Percentiles rank a stretch among this genome's conserved stretches.
Conservation (phyloP, 2,329 filamentous ascomycete species). For the Fusarium nodosum region DNA sequence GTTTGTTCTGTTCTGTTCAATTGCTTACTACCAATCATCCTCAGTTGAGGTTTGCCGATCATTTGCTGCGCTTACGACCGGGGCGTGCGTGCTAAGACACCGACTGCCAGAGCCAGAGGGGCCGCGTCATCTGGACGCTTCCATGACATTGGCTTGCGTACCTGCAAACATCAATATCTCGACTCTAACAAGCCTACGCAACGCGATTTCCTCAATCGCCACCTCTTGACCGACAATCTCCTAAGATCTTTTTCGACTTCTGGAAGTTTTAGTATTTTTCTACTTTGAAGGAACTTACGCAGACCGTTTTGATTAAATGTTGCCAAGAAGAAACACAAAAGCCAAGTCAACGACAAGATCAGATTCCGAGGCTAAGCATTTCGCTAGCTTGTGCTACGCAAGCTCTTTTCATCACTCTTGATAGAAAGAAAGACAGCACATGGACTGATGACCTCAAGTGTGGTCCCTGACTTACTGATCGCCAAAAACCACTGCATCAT, state of each 20-base stretch:
- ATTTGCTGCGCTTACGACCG: constrained; percentile 37
- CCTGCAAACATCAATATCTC: constrained; percentile 38
- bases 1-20: neutral
- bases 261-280: neutral
- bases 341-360: constrained; percentile 22
- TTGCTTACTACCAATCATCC: constrained; percentile 32
- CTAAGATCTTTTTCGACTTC: constrained; percentile 4
- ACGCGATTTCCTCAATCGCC: constrained; percentile 28
- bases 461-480: constrained; percentile 3
- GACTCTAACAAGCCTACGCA: constrained; percentile 27
- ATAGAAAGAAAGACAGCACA: constrained; percentile 4
- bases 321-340: constrained; percentile 22
- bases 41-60: constrained; percentile 26
- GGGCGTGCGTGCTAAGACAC: constrained; percentile 45
- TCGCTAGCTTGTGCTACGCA: constrained; percentile 29
- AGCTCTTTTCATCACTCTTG: neutral
- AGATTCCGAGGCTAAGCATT: constrained; percentile 25
- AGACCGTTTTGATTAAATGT: constrained; percentile 2
- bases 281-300: neutral
- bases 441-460: constrained; percentile 14
- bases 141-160: constrained; percentile 47
- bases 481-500: neutral
- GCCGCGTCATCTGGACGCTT: constrained; percentile 49
- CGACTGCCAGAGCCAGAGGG: constrained; percentile 36
- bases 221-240: constrained; percentile 30